These are phyloP conservation scores for Nothophaeocryptopus gaeumannii DNA, from an alignment of 2,329 filamentous ascomycete genomes.

Conservation along the genomic window DNA sequence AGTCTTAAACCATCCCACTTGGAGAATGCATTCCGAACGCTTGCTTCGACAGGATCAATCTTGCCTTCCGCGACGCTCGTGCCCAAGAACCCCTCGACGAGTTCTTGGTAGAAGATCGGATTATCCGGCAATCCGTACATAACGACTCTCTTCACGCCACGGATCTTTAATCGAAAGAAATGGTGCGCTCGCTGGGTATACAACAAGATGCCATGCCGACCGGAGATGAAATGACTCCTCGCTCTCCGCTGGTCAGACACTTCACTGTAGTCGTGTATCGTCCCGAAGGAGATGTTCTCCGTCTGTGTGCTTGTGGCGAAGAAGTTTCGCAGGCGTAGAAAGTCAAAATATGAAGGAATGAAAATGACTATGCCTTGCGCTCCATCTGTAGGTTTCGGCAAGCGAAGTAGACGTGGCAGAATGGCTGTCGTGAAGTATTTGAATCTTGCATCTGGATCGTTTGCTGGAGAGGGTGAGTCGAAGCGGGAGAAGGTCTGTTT, in stretches of 20 bases:
- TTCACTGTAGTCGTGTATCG: slow-evolving; percentile 84
- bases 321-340: slow-evolving; percentile 88
- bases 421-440: slow-evolving; percentile 83
- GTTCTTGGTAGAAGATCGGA: slow-evolving; percentile 73
- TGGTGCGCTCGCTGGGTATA: slow-evolving; percentile 97
- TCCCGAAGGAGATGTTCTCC: slow-evolving; percentile 66
- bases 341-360: slow-evolving; percentile 91
- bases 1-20: slow-evolving; percentile 86
- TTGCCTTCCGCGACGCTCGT: slow-evolving; percentile 55
- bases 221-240: slow-evolving; percentile 80
- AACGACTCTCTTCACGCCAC: slow-evolving; percentile 78
- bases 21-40: slow-evolving; percentile 66
- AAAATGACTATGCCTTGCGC: slow-evolving; percentile 74
- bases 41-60: slow-evolving; percentile 50
- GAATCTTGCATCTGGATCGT: slow-evolving; percentile 85
- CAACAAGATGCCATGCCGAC: slow-evolving; percentile 76
- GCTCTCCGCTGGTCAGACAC: slow-evolving; percentile 76
- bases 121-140: slow-evolving; percentile 92
- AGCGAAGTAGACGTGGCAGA: slow-evolving; percentile 69
- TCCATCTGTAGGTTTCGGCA: slow-evolving; percentile 56
- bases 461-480: slow-evolving; percentile 64
- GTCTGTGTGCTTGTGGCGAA: slow-evolving; percentile 68
- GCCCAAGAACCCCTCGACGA: slow-evolving; percentile 65
- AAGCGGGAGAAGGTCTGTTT: slow-evolving; percentile 91
- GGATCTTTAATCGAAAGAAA: slow-evolving; percentile 81